These are phyloP conservation scores for Parasitella parasitica DNA, from an alignment of 371 early-diverging fungal genomes.

Conservation along the genomic window DNA sequence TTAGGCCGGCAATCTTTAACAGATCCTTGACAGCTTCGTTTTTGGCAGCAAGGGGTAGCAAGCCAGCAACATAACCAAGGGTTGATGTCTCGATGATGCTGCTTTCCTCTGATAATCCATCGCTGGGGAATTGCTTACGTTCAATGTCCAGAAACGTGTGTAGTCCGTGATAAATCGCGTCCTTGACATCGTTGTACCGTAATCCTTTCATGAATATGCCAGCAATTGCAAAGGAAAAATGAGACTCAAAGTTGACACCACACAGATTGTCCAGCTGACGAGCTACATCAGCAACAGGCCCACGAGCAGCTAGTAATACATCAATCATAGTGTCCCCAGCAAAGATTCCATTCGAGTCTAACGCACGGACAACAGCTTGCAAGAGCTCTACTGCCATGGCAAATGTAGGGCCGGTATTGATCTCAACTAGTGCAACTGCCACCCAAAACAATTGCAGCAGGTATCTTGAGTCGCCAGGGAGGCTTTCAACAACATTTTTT, in stretches of 20 bases:
- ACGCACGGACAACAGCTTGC: conserved; percentile 64
- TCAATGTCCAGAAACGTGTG: conserved; percentile 67
- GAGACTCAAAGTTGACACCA: conserved; percentile 77
- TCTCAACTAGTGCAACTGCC: conserved; percentile 76
- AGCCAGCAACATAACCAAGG: conserved; percentile 71
- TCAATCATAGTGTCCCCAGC: conserved; percentile 55
- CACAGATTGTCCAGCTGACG: conserved; percentile 64
- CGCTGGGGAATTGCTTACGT: conserved; percentile 34
- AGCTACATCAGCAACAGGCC: conserved; percentile 66
- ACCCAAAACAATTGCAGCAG: conserved; percentile 87
- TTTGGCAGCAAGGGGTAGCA: conserved; percentile 65
- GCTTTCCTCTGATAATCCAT: conserved; percentile 11
- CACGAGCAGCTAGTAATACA: conserved; percentile 67
- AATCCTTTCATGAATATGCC: conserved; percentile 80
- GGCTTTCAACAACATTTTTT: conserved; percentile 75
- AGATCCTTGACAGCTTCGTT: conserved; percentile 61
- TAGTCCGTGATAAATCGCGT: conserved; percentile 63
- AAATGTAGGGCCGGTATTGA: conserved; percentile 79
- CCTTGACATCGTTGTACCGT: conserved; percentile 66
- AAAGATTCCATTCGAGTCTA: conserved; percentile 72
- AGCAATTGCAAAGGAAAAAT: conserved; percentile 86
- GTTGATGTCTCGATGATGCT: conserved; percentile 51
- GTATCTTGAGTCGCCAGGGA: conserved; percentile 72
- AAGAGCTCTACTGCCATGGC: conserved; percentile 66
- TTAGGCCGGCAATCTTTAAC: conserved; percentile 53